Conservation (phyloP, 306 rosid genomes). For the Cicer judaicum region DNA sequence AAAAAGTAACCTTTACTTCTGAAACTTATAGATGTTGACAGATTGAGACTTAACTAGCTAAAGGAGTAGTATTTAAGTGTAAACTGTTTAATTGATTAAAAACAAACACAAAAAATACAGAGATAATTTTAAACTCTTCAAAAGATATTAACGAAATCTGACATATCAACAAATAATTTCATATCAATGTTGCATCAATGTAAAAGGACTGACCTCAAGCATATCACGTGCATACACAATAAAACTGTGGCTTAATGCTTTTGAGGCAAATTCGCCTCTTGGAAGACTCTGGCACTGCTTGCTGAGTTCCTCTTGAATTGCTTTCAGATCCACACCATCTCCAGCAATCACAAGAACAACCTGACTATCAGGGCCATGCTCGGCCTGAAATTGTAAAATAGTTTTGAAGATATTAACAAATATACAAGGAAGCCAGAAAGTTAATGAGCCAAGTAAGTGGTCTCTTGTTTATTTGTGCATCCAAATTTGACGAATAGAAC, state of each 20-base stretch:
- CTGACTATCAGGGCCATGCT: constrained; percentile 99
- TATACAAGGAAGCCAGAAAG: constrained; percentile 26
- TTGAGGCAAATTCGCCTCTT: constrained; percentile 86
- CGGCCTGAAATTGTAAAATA: constrained; percentile 72
- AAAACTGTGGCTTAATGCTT: constrained; percentile 92
- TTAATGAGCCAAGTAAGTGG: neutral
- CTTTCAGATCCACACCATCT: constrained; percentile 77
- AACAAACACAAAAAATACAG: constrained; percentile 18
- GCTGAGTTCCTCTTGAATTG: constrained; percentile 80
- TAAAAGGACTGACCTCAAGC: constrained; percentile 74
- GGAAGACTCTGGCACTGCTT: constrained; percentile 93
- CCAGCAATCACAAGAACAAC: constrained; percentile 96
- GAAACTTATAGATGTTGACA: constrained; percentile 14
- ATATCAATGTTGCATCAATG: too few relatives aligned
- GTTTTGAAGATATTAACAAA: constrained; percentile 32
- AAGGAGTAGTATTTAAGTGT: constrained; percentile 17
- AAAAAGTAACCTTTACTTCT: constrained; percentile 32
- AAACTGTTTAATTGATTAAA: constrained; percentile 16
- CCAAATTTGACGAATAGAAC: neutral
- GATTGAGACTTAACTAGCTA: constrained; percentile 29
- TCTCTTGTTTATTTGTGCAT: neutral
- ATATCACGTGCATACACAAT: constrained; percentile 83
- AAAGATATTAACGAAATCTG: neutral
- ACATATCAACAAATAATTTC: constrained; percentile 5
- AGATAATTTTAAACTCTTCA: constrained; percentile 3